Percentiles rank a stretch among this genome's conserved stretches.
phyloP scores from a whole-genome alignment of 495 filamentous ascomycete genomes.

The Aspergillus hancockii region DNA sequence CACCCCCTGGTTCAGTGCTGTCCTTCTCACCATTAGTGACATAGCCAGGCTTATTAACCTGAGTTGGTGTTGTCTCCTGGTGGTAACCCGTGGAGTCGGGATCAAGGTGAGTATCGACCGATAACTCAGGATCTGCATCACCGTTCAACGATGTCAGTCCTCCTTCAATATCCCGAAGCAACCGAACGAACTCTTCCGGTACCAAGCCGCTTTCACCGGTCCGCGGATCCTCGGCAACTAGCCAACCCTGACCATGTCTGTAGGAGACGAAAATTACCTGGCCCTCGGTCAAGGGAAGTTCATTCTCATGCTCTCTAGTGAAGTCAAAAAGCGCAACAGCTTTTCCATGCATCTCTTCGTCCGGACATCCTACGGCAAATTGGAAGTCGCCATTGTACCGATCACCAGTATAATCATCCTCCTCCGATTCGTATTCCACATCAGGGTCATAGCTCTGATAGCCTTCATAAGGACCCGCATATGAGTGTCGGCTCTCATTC shows the following conservation, averaged over 20 bases:
- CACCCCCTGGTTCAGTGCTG: background rate
- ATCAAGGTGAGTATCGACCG: conserved; percentile 26
- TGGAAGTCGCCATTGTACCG: conserved; percentile 87
- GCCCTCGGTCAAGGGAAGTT: conserved; percentile 88
- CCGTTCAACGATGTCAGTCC: conserved; percentile 53
- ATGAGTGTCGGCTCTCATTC: conserved; percentile 59
- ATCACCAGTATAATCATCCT: conserved; percentile 58
- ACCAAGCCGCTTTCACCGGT: conserved; percentile 87
- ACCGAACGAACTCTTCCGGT: conserved; percentile 93
- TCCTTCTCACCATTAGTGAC: conserved; percentile 18
- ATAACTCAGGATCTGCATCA: conserved; percentile 31
- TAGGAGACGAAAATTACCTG: conserved; percentile 97
- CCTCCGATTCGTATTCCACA: conserved; percentile 59
- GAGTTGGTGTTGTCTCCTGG: conserved; percentile 31
- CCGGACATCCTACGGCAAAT: conserved; percentile 91
- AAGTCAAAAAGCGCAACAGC: conserved; percentile 96
- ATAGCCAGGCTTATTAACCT: conserved; percentile 20
- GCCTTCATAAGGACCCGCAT: conserved; percentile 44
- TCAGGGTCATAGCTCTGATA: conserved; percentile 59
- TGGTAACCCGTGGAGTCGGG: conserved; percentile 37
- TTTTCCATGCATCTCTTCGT: conserved; percentile 97
- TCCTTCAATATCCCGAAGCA: conserved; percentile 88
- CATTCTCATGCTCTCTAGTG: conserved; percentile 91
- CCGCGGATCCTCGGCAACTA: conserved; percentile 94
- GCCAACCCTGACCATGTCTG: conserved; percentile 92